These are phyloP conservation scores for Salix dunnii DNA, from an alignment of 345 rosid species.

Conservation along the genomic window DNA sequence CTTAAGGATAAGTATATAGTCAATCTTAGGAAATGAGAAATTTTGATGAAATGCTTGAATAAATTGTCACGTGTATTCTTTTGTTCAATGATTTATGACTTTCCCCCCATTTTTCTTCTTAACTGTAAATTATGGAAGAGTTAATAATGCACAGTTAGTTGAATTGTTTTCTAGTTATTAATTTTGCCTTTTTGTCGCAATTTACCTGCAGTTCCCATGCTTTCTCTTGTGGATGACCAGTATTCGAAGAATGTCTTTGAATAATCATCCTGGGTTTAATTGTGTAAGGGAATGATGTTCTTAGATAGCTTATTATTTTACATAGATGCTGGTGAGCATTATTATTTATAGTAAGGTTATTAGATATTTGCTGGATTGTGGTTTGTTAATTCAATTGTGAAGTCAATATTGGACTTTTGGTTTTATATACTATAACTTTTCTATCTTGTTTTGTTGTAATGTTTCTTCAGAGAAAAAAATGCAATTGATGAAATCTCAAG, in stretches of 20 bases:
- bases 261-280: slow-evolving; percentile 88
- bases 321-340: not conserved
- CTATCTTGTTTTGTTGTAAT: too few species aligned
- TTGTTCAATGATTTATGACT: not conserved
- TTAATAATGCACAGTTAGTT: not conserved
- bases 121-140: not conserved
- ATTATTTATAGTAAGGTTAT: not conserved
- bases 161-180: not conserved
- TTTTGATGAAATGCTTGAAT: not conserved
- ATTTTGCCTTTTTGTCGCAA: not conserved
- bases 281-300: slow-evolving; percentile 42
- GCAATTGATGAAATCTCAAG: too few species aligned
- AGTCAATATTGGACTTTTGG: too few species aligned
- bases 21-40: not conserved
- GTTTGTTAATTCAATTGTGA: too few species aligned
- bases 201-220: slow-evolving; percentile 62
- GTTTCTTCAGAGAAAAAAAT: too few species aligned
- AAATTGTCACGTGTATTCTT: too few species aligned
- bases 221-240: slow-evolving; percentile 76
- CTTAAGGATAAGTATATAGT: too few species aligned
- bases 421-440: too few species aligned
- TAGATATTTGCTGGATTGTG: not conserved
- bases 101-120: not conserved
- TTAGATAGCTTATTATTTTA: not conserved
- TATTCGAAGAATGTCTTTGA: slow-evolving; percentile 72